These are phyloP conservation scores for Melocanna baccifera DNA, from an alignment of 176 grass and related monocot genomes.

Conservation along the genomic window DNA sequence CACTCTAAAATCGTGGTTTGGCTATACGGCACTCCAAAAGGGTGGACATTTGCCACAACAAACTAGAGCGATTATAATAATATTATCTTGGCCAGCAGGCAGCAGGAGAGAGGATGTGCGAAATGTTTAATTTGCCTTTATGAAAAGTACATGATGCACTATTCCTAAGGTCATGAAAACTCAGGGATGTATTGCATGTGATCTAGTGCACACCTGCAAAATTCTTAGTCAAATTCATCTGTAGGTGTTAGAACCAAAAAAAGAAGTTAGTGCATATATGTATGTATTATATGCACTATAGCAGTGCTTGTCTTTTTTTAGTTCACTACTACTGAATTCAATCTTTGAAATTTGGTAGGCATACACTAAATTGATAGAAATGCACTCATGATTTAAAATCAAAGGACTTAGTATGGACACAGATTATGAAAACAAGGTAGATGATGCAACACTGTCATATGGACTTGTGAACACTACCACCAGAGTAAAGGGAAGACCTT, in stretches of 20 bases:
- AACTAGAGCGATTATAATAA: neutral
- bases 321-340: neutral
- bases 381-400: neutral
- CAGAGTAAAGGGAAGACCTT: constrained; percentile 37
- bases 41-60: neutral
- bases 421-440: neutral
- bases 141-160: neutral
- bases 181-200: neutral
- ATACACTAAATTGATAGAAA: neutral
- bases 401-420: neutral
- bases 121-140: neutral
- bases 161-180: neutral
- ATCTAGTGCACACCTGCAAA: neutral
- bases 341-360: neutral
- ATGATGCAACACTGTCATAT: constrained; percentile 5
- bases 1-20: neutral
- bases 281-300: neutral
- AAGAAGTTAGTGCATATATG: neutral
- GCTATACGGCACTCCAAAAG: neutral
- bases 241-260: neutral
- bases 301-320: neutral
- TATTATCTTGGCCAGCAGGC: neutral
- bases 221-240: neutral
- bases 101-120: neutral
- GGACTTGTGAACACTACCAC: constrained; percentile 27